These are phyloP conservation scores for Alectoria sarmentosa DNA, from an alignment of 495 filamentous ascomycete genomes.

Conservation along the genomic window DNA sequence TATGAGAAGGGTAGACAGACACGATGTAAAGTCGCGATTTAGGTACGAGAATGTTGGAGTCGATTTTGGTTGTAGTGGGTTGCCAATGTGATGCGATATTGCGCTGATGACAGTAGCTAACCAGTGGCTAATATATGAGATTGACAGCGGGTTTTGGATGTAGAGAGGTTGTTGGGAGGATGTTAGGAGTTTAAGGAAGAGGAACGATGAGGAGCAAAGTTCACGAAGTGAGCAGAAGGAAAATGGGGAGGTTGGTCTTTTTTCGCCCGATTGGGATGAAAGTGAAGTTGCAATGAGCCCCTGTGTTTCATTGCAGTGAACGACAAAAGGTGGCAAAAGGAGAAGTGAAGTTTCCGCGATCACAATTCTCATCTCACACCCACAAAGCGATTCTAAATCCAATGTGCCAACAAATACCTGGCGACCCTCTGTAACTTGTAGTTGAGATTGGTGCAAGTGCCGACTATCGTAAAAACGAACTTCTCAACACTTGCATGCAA, in stretches of 20 bases:
- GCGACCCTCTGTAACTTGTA: not conserved
- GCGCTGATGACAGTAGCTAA: not conserved
- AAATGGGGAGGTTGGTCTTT: constrained; percentile 8
- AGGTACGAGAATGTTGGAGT: not conserved
- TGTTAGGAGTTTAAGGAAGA: not conserved
- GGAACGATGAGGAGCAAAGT: not conserved
- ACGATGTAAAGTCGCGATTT: not conserved
- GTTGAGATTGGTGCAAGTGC: not conserved
- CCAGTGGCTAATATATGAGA: not conserved
- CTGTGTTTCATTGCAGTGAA: constrained; percentile 7
- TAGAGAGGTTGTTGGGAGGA: not conserved
- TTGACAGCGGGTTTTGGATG: not conserved
- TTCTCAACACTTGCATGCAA: not conserved
- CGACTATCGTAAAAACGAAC: not conserved
- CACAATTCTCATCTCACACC: not conserved
- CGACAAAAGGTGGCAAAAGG: not conserved
- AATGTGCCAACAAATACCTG: not conserved
- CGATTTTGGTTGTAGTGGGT: not conserved
- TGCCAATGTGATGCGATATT: not conserved
- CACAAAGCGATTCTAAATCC: not conserved
- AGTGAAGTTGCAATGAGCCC: constrained; percentile 2
- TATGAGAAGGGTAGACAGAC: not conserved
- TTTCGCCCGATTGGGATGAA: not conserved
- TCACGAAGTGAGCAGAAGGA: not conserved
- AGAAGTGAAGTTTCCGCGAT: not conserved